phyloP scores from a whole-genome alignment of 306 rosid species.

The Ochetophila trinervis region DNA sequence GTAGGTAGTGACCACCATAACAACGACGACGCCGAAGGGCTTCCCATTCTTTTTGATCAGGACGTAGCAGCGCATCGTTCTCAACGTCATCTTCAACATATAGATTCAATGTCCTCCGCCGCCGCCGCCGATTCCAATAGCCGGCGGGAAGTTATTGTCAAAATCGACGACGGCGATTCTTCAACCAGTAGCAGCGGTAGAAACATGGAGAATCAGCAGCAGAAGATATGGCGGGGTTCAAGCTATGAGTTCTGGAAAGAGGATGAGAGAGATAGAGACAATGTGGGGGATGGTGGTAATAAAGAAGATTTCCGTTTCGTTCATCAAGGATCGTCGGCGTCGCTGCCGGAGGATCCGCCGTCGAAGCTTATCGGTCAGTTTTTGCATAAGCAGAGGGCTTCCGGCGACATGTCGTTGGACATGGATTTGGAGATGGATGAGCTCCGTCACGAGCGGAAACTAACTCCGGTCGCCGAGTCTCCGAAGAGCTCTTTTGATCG shows the following conservation, averaged over 20 bases:
- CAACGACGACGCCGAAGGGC: constrained; percentile 30
- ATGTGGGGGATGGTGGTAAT: background rate
- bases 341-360: constrained; percentile 60
- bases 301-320: constrained; percentile 45
- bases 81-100: constrained; percentile 2
- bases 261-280: background rate
- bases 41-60: constrained; percentile 59
- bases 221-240: constrained; percentile 47
- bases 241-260: constrained; percentile 56
- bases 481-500: constrained; percentile 22
- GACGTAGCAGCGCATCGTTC: background rate
- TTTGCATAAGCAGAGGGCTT: constrained; percentile 64
- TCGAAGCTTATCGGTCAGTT: constrained; percentile 69
- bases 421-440: constrained; percentile 98
- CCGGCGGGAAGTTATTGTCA: constrained; percentile 48
- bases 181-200: background rate
- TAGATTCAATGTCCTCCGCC: constrained; percentile 16
- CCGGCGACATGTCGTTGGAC: constrained; percentile 68
- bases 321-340: constrained; percentile 28
- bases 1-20: background rate
- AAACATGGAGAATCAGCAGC: background rate
- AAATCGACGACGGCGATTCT: constrained; percentile 45
- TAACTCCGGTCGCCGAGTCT: constrained; percentile 57
- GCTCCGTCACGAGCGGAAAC: constrained; percentile 35
- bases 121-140: background rate